Conservation (phyloP, 495 filamentous ascomycete species). For the Pseudoneurospora amorphoporcata region DNA sequence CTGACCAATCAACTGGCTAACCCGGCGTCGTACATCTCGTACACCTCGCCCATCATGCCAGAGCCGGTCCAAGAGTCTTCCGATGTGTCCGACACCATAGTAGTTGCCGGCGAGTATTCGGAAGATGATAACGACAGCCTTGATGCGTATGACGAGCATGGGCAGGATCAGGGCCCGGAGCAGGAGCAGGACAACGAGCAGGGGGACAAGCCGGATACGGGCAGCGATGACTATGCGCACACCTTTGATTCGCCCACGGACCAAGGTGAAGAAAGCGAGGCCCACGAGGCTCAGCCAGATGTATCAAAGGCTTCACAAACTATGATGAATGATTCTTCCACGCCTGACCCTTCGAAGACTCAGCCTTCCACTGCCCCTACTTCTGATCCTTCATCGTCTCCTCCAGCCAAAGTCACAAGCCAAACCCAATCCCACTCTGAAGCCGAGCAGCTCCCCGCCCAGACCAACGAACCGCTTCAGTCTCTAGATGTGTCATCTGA, state of each 20-base stretch:
- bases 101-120: conserved; percentile 21
- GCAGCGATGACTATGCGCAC: conserved; percentile 38
- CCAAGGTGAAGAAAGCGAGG: conserved; percentile 17
- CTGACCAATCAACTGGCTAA: neutral
- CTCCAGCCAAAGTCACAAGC: conserved; percentile 1
- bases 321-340: conserved; percentile 25
- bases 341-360: conserved; percentile 20
- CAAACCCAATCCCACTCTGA: neutral
- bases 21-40: neutral
- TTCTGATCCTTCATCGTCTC: conserved; percentile 11
- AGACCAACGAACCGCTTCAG: conserved; percentile 7
- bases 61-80: conserved; percentile 4
- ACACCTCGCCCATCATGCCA: conserved; percentile 3
- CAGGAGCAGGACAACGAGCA: conserved; percentile 2
- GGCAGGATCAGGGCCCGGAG: conserved; percentile 3
- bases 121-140: conserved; percentile 24
- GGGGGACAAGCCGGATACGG: conserved; percentile 14
- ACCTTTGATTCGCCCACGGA: conserved; percentile 35
- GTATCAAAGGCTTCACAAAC: conserved; percentile 31
- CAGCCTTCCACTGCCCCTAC: conserved; percentile 15
- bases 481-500: conserved; percentile 3
- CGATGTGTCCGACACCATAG: conserved; percentile 20
- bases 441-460: neutral
- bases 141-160: conserved; percentile 23
- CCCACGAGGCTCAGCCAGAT: conserved; percentile 29